phyloP scores from a whole-genome alignment of 2,329 filamentous ascomycete genomes.

The Phialocephala subalpina region DNA sequence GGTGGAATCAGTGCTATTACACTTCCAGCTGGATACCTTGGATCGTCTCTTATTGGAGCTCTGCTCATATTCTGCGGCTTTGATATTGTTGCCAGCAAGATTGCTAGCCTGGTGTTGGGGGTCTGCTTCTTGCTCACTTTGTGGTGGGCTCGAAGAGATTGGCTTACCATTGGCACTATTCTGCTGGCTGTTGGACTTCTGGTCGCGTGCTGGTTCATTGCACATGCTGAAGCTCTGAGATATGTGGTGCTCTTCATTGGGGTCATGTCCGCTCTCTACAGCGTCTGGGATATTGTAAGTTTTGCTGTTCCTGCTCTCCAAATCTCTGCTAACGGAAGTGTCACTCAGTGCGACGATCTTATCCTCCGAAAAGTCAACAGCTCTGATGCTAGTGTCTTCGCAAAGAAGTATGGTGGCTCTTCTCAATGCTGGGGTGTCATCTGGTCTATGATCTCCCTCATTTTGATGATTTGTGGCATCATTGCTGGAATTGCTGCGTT shows the following conservation, averaged over 20 bases:
- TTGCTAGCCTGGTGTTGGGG: constrained; percentile 77
- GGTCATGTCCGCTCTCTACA: constrained; percentile 83
- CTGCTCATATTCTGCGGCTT: constrained; percentile 83
- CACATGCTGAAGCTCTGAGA: constrained; percentile 75
- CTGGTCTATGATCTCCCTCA: constrained; percentile 76
- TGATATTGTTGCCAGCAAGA: constrained; percentile 80
- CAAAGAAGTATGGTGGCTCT: constrained; percentile 78
- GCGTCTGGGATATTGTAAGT: constrained; percentile 80
- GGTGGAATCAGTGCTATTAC: constrained; percentile 76
- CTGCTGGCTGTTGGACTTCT: constrained; percentile 74
- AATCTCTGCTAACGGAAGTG: constrained; percentile 8
- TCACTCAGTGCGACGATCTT: constrained; percentile 72
- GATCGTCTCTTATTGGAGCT: constrained; percentile 79
- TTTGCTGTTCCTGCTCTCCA: not conserved
- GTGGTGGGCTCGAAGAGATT: constrained; percentile 83
- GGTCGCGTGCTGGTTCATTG: constrained; percentile 81
- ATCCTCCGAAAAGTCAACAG: constrained; percentile 83
- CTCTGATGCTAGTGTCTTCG: constrained; percentile 82
- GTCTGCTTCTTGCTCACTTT: constrained; percentile 80
- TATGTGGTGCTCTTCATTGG: constrained; percentile 84
- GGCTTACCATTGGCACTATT: constrained; percentile 77
- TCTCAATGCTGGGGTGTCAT: constrained; percentile 84
- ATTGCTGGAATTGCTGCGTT: constrained; percentile 81
- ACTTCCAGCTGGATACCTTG: constrained; percentile 80
- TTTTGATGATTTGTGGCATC: constrained; percentile 77